phyloP scores from a whole-genome alignment of 2,329 filamentous ascomycete genomes.

The Exophiala sp. region DNA sequence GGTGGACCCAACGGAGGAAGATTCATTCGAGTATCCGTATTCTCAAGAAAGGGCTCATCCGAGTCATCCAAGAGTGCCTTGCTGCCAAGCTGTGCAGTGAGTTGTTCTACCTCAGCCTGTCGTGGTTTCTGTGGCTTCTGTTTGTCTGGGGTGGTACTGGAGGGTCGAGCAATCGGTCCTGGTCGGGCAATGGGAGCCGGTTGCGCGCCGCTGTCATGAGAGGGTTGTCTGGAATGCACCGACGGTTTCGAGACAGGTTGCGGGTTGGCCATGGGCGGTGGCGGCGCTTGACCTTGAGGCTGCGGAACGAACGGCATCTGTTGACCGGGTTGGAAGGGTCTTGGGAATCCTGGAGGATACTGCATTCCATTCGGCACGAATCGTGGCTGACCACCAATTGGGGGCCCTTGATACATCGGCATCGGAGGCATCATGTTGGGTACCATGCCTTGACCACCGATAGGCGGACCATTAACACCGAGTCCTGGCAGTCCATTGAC shows the following conservation, averaged over 20 bases:
- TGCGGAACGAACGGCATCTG: constrained; percentile 41
- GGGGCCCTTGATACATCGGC: constrained; percentile 47
- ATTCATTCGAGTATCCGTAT: constrained; percentile 37
- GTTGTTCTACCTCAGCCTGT: constrained; percentile 60
- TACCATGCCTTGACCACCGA: constrained; percentile 49
- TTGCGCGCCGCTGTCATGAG: constrained; percentile 58
- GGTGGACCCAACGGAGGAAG: constrained; percentile 44
- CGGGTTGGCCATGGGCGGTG: constrained; percentile 32
- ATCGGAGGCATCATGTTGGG: constrained; percentile 51
- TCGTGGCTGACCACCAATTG: constrained; percentile 51
- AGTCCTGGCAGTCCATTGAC: constrained; percentile 51
- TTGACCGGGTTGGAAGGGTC: constrained; percentile 54
- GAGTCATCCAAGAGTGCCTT: constrained; percentile 75
- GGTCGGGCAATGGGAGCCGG: constrained; percentile 74
- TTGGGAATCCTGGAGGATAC: constrained; percentile 56
- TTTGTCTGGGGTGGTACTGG: constrained; percentile 58
- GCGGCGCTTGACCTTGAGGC: constrained; percentile 36
- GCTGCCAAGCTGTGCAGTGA: constrained; percentile 78
- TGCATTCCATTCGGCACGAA: constrained; percentile 47
- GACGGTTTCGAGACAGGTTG: constrained; percentile 39
- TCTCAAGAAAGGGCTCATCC: constrained; percentile 56
- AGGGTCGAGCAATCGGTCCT: constrained; percentile 79
- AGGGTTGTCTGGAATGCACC: constrained; percentile 69
- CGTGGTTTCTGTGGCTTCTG: constrained; percentile 38
- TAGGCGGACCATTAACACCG: constrained; percentile 52